phyloP scores from a whole-genome alignment of 2,329 filamentous ascomycete genomes.

The Cercospora janseana region DNA sequence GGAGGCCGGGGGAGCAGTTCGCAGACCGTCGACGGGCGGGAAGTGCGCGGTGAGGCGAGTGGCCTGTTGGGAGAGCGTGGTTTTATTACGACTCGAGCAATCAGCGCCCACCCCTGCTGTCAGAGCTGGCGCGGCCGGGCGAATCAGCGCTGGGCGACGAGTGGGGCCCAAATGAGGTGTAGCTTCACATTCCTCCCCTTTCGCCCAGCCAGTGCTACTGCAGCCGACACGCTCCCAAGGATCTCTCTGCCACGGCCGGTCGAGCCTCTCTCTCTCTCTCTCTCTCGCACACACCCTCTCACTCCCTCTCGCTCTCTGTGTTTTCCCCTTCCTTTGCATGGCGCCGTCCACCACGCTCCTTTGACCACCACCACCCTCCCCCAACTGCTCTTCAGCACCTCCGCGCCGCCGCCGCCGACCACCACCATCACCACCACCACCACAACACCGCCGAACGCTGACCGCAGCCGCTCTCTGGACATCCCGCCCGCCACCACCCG shows the following conservation, averaged over 20 bases:
- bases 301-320: too few relatives aligned
- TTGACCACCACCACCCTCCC: constrained; percentile 14
- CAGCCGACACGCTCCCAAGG: constrained; percentile 3
- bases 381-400: constrained; percentile 16
- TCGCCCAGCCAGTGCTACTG: neutral
- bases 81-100: constrained; percentile 3
- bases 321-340: constrained; percentile 16
- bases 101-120: constrained; percentile 2
- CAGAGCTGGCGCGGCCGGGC: constrained; percentile 7
- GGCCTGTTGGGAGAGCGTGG: constrained; percentile 1
- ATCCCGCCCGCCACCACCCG: constrained; percentile 12
- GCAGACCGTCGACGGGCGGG: neutral
- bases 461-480: constrained; percentile 26
- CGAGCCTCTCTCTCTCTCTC: constrained; percentile 6
- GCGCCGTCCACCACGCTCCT: constrained; percentile 17
- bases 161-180: constrained; percentile 1
- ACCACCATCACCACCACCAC: constrained; percentile 12
- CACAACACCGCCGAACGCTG: constrained; percentile 9
- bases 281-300: too few relatives aligned
- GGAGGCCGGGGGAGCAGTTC: too few relatives aligned
- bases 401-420: too few relatives aligned
- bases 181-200: constrained; percentile 10
- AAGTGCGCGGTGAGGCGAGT: neutral
- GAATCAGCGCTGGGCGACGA: neutral
- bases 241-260: constrained; percentile 6